phyloP scores from a whole-genome alignment of 495 filamentous ascomycete genomes.

The Neurospora sp. region DNA sequence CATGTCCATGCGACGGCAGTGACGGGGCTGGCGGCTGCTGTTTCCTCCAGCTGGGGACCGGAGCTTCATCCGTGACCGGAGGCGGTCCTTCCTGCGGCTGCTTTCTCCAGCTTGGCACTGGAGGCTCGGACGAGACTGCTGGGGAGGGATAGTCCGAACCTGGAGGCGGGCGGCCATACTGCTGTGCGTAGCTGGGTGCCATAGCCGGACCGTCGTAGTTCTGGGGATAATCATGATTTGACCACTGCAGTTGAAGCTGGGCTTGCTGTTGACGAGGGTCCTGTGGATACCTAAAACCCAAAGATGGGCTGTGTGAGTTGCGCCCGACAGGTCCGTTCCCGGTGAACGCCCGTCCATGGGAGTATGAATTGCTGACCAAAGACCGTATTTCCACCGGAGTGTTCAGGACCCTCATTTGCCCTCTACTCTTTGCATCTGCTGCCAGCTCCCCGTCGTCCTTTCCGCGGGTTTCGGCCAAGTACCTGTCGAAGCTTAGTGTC shows the following conservation, averaged over 20 bases:
- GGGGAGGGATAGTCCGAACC: neutral
- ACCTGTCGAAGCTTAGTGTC: neutral
- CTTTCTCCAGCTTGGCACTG: neutral
- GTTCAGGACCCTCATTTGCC: neutral
- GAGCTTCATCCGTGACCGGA: neutral
- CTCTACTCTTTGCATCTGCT: neutral
- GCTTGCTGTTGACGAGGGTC: too few species aligned
- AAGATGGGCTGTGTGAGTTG: neutral
- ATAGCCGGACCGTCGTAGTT: neutral
- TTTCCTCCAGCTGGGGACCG: neutral
- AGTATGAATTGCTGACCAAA: too few species aligned
- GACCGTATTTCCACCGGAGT: too few species aligned
- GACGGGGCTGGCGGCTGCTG: neutral
- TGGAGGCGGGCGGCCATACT: neutral
- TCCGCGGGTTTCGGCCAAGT: neutral
- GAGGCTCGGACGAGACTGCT: neutral
- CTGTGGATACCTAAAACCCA: too few species aligned
- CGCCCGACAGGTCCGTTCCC: neutral
- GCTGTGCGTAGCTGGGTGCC: neutral
- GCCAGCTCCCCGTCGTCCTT: neutral
- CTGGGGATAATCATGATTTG: neutral
- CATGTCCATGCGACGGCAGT: neutral
- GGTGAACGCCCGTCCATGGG: too few species aligned
- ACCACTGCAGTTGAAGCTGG: too few species aligned
- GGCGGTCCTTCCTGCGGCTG: neutral